phyloP scores from a whole-genome alignment of 306 rosid genomes.

The Vigna hirtella region DNA sequence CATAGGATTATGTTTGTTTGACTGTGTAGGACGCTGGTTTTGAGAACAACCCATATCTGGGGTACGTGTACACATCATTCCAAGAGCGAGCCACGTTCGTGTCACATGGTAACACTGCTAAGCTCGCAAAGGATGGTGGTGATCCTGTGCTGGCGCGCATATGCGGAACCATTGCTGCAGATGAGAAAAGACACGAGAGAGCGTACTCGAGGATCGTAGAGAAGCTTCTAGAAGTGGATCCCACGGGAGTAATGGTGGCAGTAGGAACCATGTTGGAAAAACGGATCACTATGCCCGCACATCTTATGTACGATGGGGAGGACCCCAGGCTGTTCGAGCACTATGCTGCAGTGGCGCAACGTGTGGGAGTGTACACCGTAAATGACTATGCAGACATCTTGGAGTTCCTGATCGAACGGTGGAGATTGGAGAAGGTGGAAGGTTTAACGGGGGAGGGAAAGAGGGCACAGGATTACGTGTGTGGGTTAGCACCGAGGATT shows the following conservation, averaged over 20 bases:
- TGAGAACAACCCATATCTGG: background rate
- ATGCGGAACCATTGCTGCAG: conserved; percentile 68
- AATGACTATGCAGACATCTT: conserved; percentile 16
- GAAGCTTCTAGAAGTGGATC: conserved; percentile 76
- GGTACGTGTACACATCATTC: background rate
- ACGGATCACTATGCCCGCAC: conserved; percentile 68
- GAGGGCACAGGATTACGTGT: conserved; percentile 36
- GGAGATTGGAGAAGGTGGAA: conserved; percentile 63
- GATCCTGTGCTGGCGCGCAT: conserved; percentile 61
- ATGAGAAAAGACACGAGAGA: conserved; percentile 49
- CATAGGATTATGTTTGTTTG: background rate
- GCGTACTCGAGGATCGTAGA: background rate
- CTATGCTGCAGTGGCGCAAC: conserved; percentile 60
- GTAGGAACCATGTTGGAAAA: conserved; percentile 65
- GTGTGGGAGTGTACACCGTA: conserved; percentile 64
- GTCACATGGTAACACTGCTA: background rate
- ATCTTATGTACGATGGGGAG: conserved; percentile 63
- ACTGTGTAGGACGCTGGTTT: conserved; percentile 60
- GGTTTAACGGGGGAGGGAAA: conserved; percentile 53
- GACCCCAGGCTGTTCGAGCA: conserved; percentile 62
- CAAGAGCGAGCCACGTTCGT: background rate
- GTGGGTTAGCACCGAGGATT: conserved; percentile 57
- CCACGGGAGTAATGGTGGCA: conserved; percentile 51
- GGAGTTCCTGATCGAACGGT: conserved; percentile 56
- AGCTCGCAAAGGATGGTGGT: conserved; percentile 48